Evolutionary conservation across 1,139 yeast genomes (phyloP), one percentile per base, ranked within the genome.

Genomic region (Protomyces lactucae-debilis): DNA sequence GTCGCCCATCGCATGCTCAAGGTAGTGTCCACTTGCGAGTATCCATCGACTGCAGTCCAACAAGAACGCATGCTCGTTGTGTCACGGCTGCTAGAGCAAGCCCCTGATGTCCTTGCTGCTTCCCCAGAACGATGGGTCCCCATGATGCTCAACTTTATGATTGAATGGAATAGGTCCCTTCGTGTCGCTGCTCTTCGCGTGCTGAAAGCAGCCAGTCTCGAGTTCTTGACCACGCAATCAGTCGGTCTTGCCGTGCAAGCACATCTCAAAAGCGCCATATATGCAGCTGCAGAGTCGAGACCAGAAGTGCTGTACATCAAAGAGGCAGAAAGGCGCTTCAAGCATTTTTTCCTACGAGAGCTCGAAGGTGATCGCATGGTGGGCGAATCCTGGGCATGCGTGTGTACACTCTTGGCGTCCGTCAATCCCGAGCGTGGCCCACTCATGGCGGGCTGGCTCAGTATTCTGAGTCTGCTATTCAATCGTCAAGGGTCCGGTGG

Each of bases 341-440:
- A 64, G 40, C 64, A 57, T 1, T 18, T 63, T 1, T 18, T 63
- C 40, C 60, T 67, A 16, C 61, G 61, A 10, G 61, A 63, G 53
- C 65, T 65, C 5, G 64, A 65, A 25, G 66, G 67, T 6, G 70
- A 67, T 4, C 59, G 60, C 14, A 69, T 64, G 52, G 65, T 69
- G 10, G 64, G 66, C 5, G 52, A 61, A 14, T 60, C 69, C 14
- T 69, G 70, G 70, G 67, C 66, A 28, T 43, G 64, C 12, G 52
- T 69, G 37, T 65, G 69, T 9, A 54, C 67, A 6, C 46, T 66
- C 14, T 46, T 69, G 16, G 60, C 65, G 12, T 66, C 66, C 10
- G 66, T 61, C 28, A 52, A 67, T 43, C 64, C 68, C 16, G 67
- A 64, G 36, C 60, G 64, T 32, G 67, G 70, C 69, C 53, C 55